These are phyloP conservation scores for Aaosphaeria arxii DNA, from an alignment of 2,329 filamentous ascomycete genomes.

Conservation along the genomic window DNA sequence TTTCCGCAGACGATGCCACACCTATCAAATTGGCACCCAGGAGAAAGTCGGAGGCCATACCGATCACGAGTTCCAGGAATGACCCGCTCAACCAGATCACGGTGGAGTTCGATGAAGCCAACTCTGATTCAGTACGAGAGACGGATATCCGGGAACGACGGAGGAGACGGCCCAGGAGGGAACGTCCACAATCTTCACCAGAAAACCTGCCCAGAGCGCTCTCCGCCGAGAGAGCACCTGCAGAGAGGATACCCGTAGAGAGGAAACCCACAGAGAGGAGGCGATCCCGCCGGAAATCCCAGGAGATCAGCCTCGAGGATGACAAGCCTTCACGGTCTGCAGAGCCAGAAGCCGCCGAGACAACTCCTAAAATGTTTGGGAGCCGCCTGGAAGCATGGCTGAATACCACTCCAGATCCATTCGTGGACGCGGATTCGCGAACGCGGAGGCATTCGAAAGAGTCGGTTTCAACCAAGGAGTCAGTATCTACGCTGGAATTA, in stretches of 20 bases:
- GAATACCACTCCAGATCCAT: constrained; percentile 54
- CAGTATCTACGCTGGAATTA: constrained; percentile 25
- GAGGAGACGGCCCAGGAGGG: constrained; percentile 23
- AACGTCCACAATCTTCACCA: constrained; percentile 16
- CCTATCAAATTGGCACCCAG: constrained; percentile 13
- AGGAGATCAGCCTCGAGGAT: constrained; percentile 17
- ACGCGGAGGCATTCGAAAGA: constrained; percentile 29
- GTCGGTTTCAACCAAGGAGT: constrained; percentile 28
- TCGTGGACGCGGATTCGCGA: constrained; percentile 46
- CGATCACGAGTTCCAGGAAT: constrained; percentile 10
- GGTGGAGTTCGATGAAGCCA: constrained; percentile 26
- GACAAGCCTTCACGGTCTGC: constrained; percentile 8
- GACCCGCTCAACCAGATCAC: constrained; percentile 21
- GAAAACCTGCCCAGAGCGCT: too few relatives aligned
- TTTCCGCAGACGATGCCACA: constrained; percentile 28
- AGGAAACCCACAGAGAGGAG: constrained; percentile 11
- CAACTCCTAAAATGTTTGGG: constrained; percentile 45
- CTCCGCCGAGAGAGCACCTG: too few relatives aligned
- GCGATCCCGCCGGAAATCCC: constrained; percentile 22
- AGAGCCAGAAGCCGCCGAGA: constrained; percentile 22
- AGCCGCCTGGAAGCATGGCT: constrained; percentile 63
- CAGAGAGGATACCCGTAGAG: constrained; percentile 9
- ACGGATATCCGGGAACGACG: constrained; percentile 27
- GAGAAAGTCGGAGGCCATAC: constrained; percentile 20
- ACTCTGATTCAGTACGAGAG: constrained; percentile 12